phyloP scores from a whole-genome alignment of 2,329 filamentous ascomycete species.

The Aspergillus sp. region DNA sequence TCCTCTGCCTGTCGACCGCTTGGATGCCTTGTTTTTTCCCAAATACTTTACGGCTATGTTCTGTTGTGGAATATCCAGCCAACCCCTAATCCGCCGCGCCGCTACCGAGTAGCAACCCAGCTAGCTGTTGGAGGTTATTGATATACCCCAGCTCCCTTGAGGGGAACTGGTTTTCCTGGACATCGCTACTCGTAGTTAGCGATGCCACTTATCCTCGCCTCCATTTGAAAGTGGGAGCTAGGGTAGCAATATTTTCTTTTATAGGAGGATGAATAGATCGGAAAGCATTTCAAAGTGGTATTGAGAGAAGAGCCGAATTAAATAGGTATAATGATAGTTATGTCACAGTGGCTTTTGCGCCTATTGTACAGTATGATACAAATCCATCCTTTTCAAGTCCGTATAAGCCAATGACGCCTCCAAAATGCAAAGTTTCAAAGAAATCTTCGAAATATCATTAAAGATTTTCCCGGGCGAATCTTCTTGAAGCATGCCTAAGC shows the following conservation, averaged over 20 bases:
- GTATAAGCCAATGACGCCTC: slow-evolving; percentile 6
- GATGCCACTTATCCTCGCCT: too few species aligned
- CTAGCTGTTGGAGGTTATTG: too few species aligned
- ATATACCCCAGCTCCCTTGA: too few species aligned
- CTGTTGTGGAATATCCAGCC: background rate
- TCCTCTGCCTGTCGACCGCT: background rate
- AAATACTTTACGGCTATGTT: background rate
- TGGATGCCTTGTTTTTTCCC: background rate
- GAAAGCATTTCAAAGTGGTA: background rate
- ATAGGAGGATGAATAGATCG: background rate
- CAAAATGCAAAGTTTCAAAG: background rate
- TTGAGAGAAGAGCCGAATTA: slow-evolving; percentile 27
- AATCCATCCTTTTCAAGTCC: background rate
- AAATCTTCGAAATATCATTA: background rate
- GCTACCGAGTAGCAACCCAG: too few species aligned
- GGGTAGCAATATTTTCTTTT: background rate
- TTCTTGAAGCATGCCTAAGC: slow-evolving; percentile 42
- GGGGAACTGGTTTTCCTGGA: too few species aligned
- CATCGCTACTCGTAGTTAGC: too few species aligned
- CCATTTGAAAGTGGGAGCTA: background rate
- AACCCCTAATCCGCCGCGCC: too few species aligned
- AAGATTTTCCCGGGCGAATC: slow-evolving; percentile 18
- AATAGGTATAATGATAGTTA: slow-evolving; percentile 7
- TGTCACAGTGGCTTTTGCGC: slow-evolving; percentile 10
- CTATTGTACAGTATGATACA: slow-evolving; percentile 22